Evolutionary conservation across 805 yeast genomes (phyloP), one percentile per base, ranked within the genome.

Genomic region (Yamadazyma nakazawae): DNA sequence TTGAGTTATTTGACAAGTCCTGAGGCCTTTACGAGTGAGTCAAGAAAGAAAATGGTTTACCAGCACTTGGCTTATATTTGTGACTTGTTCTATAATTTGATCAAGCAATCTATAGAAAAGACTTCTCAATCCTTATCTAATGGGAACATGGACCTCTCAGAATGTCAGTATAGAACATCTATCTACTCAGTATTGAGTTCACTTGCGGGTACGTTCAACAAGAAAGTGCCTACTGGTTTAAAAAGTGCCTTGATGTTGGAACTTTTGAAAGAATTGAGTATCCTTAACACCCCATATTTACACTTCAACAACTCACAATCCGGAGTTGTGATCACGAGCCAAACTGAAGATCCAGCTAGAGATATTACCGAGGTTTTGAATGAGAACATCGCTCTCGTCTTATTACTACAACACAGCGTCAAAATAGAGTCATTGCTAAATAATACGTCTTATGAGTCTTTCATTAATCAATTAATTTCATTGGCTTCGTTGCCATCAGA

Each of bases 1-100:
- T 57, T 83, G 32, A 62, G 67, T 17, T 82, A 79, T 43, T 68
- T 85, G 43, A 75, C 76, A 48, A 70, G 75, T 48, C 76, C 80
- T 0, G 81, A 76, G 46, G 74, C 78, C 0, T 62, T 68, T 25
- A 68, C 62, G 10, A 65, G 64, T 51, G 59, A 61, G 1, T 56
- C 57, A 2, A 69, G 83, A 47, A 62, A 62, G 31, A 51, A 53
- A 5, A 63, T 71, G 35, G 74, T 75, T 2, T 47, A 60, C n/a
- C 49, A 54, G 11, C 66, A 62, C 40, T 49, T 64, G n/a, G 41
- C 38, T 5, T 35, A 44, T 2, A 49, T 56, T 11, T 48, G 57
- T n/a, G 46, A 51, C 2, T 42, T 62, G 1, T 63, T 64, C 37
- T 41, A 45, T 17, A 37, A 42, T 2, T 46, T 62, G 17, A 51